phyloP scores from a whole-genome alignment of 129 eudicot species.

The Daucus carota region DNA sequence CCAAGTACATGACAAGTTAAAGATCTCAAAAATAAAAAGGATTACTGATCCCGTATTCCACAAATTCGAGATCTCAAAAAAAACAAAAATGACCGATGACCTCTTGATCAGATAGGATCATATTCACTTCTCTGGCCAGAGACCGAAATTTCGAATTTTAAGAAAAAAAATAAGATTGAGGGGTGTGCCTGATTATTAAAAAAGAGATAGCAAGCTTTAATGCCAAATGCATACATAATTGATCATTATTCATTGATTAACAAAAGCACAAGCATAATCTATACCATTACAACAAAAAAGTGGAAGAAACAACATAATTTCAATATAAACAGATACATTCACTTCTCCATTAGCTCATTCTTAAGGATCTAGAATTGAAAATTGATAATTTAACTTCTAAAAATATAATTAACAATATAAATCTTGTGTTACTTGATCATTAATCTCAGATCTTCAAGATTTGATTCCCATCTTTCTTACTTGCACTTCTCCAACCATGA shows the following conservation, averaged over 20 bases:
- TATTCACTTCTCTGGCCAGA: too few relatives aligned
- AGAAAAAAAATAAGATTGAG: too few relatives aligned
- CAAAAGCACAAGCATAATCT: neutral
- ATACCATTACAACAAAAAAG: neutral
- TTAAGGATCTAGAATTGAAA: neutral
- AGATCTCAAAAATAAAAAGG: too few relatives aligned
- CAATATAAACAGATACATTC: constrained; percentile 1
- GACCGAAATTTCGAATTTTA: too few relatives aligned
- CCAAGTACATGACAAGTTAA: too few relatives aligned
- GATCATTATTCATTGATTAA: neutral
- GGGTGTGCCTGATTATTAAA: too few relatives aligned
- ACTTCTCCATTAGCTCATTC: neutral
- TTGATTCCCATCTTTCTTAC: constrained; percentile 44
- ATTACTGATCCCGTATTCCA: too few relatives aligned
- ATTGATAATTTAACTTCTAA: neutral
- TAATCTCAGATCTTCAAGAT: constrained; percentile 31
- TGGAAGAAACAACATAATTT: neutral
- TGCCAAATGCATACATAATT: neutral
- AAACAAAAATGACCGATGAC: too few relatives aligned
- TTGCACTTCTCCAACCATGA: constrained; percentile 28
- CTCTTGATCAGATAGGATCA: too few relatives aligned
- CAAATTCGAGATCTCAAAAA: too few relatives aligned
- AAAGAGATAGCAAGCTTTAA: too few relatives aligned
- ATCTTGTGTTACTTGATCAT: neutral
- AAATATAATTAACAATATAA: too few relatives aligned